Conservation (phyloP, 441 rosid species). For the Gossypium schwendimanii region DNA sequence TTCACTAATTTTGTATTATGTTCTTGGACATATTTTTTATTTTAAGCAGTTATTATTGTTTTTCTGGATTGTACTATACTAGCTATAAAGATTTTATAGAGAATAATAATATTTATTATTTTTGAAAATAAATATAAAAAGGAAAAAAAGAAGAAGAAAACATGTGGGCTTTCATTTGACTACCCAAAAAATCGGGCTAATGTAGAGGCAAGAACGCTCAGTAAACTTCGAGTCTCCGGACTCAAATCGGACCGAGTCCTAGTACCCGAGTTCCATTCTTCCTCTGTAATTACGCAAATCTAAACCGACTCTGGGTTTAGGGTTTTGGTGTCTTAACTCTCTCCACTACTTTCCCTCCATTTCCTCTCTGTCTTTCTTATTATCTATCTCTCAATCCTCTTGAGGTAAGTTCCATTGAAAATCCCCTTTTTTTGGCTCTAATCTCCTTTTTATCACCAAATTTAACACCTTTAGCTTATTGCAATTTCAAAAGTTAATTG, state of each 20-base stretch:
- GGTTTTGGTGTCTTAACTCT: slow-evolving; percentile 1
- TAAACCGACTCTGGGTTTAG: background rate
- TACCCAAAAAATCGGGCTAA: background rate
- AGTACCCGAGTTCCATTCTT: background rate
- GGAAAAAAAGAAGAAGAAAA: background rate
- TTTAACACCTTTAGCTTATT: background rate
- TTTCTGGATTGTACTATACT: too few relatives aligned
- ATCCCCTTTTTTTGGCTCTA: background rate
- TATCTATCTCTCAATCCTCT: background rate
- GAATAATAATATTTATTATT: too few relatives aligned
- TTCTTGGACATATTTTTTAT: too few relatives aligned
- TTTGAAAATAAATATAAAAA: too few relatives aligned
- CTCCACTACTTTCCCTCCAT: slow-evolving; percentile 4
- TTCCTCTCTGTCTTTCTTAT: background rate
- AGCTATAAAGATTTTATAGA: too few relatives aligned
- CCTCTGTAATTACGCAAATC: background rate
- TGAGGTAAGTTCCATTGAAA: background rate
- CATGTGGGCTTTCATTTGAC: background rate
- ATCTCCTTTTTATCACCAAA: background rate
- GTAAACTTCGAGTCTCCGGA: background rate
- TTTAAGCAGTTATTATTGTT: too few relatives aligned
- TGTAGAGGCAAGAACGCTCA: background rate
- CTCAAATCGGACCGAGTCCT: background rate
- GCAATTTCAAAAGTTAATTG: background rate
- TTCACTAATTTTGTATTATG: too few relatives aligned